phyloP scores from a whole-genome alignment of 164 flowering plant species.

The Cinnamomum micranthum region DNA sequence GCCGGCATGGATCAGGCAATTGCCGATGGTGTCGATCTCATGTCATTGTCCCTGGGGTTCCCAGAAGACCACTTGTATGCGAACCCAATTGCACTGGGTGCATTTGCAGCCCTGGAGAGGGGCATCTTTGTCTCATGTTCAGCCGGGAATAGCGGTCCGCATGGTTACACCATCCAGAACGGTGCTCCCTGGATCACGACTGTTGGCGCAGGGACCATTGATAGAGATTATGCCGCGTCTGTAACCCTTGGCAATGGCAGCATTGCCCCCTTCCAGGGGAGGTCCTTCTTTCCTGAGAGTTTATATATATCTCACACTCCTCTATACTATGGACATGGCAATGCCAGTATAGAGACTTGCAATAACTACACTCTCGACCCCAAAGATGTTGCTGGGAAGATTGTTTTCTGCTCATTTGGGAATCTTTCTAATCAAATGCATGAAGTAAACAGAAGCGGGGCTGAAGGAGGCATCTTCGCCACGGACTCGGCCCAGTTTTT shows the following conservation, averaged over 20 bases:
- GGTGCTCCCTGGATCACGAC: constrained; percentile 28
- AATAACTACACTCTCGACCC: background rate
- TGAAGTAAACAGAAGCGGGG: constrained; percentile 17
- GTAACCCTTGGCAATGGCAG: constrained; percentile 15
- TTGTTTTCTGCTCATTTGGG: constrained; percentile 19
- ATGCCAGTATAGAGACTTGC: constrained; percentile 14
- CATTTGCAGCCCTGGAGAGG: constrained; percentile 21
- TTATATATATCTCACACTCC: constrained; percentile 20
- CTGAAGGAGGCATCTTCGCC: constrained; percentile 20
- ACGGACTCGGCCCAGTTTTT: constrained; percentile 8
- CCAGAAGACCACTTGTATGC: background rate
- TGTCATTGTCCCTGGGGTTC: constrained; percentile 19
- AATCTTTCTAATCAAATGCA: background rate
- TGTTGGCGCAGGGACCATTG: constrained; percentile 21
- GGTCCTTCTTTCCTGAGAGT: constrained; percentile 30
- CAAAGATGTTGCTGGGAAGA: constrained; percentile 2
- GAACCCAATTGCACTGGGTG: constrained; percentile 11
- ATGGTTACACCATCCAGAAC: constrained; percentile 9
- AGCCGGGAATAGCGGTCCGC: constrained; percentile 16
- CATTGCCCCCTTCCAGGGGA: constrained; percentile 16
- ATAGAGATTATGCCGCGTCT: constrained; percentile 14
- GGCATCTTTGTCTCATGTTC: constrained; percentile 26
- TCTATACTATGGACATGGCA: constrained; percentile 31
- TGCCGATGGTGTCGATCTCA: constrained; percentile 19
- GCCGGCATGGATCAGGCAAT: constrained; percentile 25